A percentile compares a stretch with the other conserved stretches of the same genome.
Evolutionary conservation across 192 early-diverging fungal species (phyloP).

Genomic region (Coemansia reversa): DNA sequence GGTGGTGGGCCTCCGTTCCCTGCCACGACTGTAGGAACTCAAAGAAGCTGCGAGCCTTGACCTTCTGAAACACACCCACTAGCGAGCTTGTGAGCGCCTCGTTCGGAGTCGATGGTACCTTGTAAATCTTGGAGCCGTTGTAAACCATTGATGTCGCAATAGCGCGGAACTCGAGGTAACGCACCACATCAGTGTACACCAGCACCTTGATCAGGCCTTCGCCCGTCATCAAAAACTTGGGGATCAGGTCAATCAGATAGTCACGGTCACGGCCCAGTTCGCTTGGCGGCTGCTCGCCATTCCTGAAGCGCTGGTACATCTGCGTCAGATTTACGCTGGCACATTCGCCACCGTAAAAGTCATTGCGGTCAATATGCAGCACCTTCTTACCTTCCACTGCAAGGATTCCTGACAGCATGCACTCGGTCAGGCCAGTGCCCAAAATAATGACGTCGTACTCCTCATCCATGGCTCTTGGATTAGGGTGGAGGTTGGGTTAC

Average conservation of each 20-base stretch:
- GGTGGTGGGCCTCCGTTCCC: conserved; percentile 79
- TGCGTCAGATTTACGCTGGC: conserved; percentile 96
- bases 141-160: conserved; percentile 92
- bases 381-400: conserved; percentile 91
- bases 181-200: conserved; percentile 96
- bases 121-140: conserved; percentile 86
- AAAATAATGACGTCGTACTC: conserved; percentile 86
- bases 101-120: conserved; percentile 88
- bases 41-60: conserved; percentile 89
- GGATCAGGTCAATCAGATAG: conserved; percentile 97
- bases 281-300: conserved; percentile 53
- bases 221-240: conserved; percentile 99
- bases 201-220: conserved; percentile 97
- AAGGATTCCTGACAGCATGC: conserved; percentile 82
- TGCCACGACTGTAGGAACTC: conserved; percentile 92
- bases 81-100: conserved; percentile 85
- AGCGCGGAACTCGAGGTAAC: conserved; percentile 97
- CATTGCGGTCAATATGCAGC: conserved; percentile 90
- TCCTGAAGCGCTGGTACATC: conserved; percentile 74
- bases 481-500: neutral
- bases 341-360: conserved; percentile 97
- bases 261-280: conserved; percentile 76
- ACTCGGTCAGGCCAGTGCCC: conserved; percentile 88
- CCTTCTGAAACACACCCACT: conserved; percentile 95
- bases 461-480: conserved; percentile 65